A percentile compares a stretch with the other conserved stretches of the same genome.
Evolutionary conservation across 78 protist species (phyloP).

Genomic region (Dictyostelium brefeldianum): DNA sequence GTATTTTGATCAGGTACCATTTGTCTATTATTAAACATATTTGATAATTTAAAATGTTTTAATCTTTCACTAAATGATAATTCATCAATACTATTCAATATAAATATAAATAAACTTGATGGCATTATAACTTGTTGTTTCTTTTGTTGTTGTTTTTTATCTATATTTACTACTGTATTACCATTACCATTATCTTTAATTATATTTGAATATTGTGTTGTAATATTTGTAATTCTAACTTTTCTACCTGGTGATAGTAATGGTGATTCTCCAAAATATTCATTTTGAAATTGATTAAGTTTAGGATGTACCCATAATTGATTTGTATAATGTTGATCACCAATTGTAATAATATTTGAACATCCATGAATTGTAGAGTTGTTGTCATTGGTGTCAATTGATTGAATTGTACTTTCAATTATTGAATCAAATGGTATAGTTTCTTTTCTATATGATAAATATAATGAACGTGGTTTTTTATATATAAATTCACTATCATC

Average conservation of each 20-base stretch:
- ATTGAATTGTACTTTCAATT: background rate
- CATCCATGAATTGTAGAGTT: background rate
- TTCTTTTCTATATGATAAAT: background rate
- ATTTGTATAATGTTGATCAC: background rate
- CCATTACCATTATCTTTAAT: no score
- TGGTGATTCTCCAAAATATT: conserved; percentile 5
- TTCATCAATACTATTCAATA: background rate
- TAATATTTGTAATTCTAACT: background rate
- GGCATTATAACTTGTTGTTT: conserved; percentile 1
- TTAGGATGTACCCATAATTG: background rate
- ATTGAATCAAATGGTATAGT: conserved; percentile 6
- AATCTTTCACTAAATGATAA: background rate
- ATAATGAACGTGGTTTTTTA: background rate
- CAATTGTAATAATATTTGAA: background rate
- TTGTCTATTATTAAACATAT: background rate
- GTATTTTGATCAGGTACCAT: background rate
- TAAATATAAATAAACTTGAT: background rate
- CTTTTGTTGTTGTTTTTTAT: background rate
- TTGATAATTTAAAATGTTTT: conserved; percentile 11
- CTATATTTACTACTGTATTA: no score
- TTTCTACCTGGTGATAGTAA: background rate
- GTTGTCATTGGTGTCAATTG: background rate
- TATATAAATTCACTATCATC: background rate
- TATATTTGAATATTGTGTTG: background rate
- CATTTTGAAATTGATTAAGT: background rate